Evolutionary conservation across 23 red algal genomes (phyloP).

Genomic region (Gracilaria caudata): DNA sequence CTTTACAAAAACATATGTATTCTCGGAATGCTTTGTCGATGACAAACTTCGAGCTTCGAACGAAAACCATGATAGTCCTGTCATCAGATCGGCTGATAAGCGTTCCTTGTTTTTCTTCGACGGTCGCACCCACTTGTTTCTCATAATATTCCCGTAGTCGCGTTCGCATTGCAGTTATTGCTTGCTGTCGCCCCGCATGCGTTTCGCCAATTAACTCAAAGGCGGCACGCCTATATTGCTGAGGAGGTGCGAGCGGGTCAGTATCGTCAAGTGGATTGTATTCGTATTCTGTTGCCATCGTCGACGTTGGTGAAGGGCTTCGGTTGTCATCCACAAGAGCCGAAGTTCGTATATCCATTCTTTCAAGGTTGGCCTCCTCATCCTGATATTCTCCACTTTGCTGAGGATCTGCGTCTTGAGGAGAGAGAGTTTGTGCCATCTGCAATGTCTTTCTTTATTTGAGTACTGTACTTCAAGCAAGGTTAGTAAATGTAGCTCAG

Average conservation of each 20-base stretch:
- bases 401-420: no score
- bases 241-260: conserved; percentile 45
- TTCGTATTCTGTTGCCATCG: neutral
- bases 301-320: neutral
- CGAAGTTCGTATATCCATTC: neutral
- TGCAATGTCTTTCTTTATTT: no score
- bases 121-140: neutral
- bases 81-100: conserved; percentile 2
- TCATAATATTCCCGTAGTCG: neutral
- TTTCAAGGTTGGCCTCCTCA: neutral
- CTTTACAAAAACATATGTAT: conserved; percentile 33
- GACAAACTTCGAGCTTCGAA: conserved; percentile 39
- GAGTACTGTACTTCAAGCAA: no score
- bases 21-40: conserved; percentile 33
- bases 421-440: no score
- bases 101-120: neutral
- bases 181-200: conserved; percentile 25
- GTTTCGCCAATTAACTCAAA: conserved; percentile 30
- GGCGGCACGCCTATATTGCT: neutral
- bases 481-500: no score
- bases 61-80: conserved; percentile 21
- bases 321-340: neutral
- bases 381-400: neutral
- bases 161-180: conserved; percentile 8
- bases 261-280: conserved; percentile 34